Evolutionary conservation across 257 asterid species (phyloP).

Genomic region (Leonotis leonurus): DNA sequence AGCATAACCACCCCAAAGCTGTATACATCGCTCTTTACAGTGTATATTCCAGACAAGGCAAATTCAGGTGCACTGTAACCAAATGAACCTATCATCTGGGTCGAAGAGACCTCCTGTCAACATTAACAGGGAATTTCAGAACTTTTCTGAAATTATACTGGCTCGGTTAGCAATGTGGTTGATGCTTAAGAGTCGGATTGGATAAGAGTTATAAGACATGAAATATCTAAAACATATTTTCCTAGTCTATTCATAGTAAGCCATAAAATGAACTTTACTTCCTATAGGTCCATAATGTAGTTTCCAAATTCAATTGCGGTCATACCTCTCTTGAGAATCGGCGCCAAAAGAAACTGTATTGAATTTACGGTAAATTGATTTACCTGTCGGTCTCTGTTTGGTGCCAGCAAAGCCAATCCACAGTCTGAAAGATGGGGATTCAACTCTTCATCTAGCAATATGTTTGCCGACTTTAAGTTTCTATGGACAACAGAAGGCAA

Average conservation of each 20-base stretch:
- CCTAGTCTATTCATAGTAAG: not conserved
- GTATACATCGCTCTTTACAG: constrained; percentile 89
- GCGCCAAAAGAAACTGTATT: too few relatives aligned
- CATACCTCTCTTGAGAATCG: not conserved
- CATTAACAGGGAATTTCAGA: constrained; percentile 4
- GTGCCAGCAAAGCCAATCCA: constrained; percentile 80
- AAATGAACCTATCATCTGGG: constrained; percentile 77
- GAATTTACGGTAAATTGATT: constrained; percentile 10
- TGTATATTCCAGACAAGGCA: constrained; percentile 89
- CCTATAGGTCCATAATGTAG: not conserved
- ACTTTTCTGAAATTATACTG: not conserved
- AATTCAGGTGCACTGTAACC: constrained; percentile 99
- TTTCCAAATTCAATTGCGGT: too few relatives aligned
- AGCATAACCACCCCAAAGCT: constrained; percentile 97
- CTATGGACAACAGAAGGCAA: constrained; percentile 91
- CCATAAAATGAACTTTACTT: too few relatives aligned
- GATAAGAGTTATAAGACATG: too few relatives aligned
- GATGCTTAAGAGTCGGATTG: not conserved
- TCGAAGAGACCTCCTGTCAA: constrained; percentile 67
- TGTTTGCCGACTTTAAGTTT: constrained; percentile 90
- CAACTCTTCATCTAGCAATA: constrained; percentile 84
- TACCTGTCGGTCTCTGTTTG: constrained; percentile 93
- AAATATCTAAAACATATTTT: not conserved
- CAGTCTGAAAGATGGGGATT: constrained; percentile 94
- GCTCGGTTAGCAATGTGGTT: not conserved